Percentiles rank a stretch among this genome's conserved stretches.
These are phyloP conservation scores for Sugiyamaella marilandica DNA, from an alignment of 805 yeast genomes.

Conservation along the genomic window DNA sequence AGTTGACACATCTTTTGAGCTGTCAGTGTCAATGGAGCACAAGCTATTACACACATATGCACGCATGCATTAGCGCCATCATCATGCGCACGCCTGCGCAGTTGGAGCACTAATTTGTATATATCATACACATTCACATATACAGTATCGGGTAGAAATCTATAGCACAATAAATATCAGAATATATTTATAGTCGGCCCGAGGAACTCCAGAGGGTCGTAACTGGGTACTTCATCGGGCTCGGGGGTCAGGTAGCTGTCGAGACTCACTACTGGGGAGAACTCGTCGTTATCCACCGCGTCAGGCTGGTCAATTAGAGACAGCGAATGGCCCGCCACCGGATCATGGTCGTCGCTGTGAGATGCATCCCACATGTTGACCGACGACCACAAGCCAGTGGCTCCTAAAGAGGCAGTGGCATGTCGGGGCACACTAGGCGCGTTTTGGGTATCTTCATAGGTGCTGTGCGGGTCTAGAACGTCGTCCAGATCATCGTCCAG, in stretches of 20 bases:
- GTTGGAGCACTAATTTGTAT: neutral
- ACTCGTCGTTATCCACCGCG: neutral
- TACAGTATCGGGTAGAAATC: neutral
- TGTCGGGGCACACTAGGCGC: too few relatives aligned
- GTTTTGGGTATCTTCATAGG: too few relatives aligned
- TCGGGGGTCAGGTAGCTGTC: slow-evolving; percentile 25
- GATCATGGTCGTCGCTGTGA: neutral
- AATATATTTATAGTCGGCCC: slow-evolving; percentile 21
- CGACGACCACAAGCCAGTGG: neutral
- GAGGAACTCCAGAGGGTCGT: slow-evolving; percentile 22
- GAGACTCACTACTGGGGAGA: slow-evolving; percentile 12
- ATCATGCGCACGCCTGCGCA: too few relatives aligned
- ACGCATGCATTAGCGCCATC: too few relatives aligned
- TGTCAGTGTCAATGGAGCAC: too few relatives aligned
- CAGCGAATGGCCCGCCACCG: slow-evolving; percentile 3
- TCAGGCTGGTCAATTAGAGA: slow-evolving; percentile 4
- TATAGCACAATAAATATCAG: neutral
- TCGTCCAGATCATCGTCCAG: too few relatives aligned
- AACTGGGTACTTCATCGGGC: slow-evolving; percentile 11
- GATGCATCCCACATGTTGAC: neutral
- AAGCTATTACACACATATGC: too few relatives aligned
- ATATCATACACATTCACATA: neutral
- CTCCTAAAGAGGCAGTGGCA: too few relatives aligned
- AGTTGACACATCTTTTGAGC: too few relatives aligned
- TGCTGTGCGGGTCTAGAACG: too few relatives aligned